Evolutionary conservation across 176 grass and related monocot genomes (phyloP).

Genomic region (Typha latifolia): DNA sequence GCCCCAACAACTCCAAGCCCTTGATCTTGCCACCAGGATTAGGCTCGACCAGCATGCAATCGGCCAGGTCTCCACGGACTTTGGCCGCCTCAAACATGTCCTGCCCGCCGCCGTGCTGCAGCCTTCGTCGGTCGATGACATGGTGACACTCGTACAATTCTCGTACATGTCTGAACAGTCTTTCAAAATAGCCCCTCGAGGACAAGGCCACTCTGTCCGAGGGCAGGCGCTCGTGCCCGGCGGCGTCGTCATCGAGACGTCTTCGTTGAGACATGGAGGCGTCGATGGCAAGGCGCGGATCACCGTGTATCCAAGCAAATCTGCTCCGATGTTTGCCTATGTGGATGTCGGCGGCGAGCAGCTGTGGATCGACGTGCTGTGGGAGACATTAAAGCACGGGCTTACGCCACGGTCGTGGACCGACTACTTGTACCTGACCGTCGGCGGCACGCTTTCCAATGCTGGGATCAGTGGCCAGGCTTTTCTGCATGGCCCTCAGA

Average conservation of each 20-base stretch:
- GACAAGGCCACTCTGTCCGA: conserved; percentile 36
- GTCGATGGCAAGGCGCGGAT: background rate
- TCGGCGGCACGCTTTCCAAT: conserved; percentile 69
- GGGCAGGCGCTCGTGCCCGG: conserved; percentile 29
- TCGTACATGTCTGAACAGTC: conserved; percentile 3
- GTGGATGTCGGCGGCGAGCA: conserved; percentile 73
- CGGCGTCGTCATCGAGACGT: conserved; percentile 17
- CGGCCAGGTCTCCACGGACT: background rate
- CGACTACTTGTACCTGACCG: conserved; percentile 55
- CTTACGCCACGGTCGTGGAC: conserved; percentile 43
- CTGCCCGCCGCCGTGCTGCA: background rate
- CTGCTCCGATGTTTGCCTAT: conserved; percentile 3
- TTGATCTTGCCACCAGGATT: background rate
- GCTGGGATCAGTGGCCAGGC: conserved; percentile 57
- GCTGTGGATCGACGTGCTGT: conserved; percentile 59
- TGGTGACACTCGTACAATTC: background rate
- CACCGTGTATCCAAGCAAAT: conserved; percentile 5
- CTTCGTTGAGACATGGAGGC: background rate
- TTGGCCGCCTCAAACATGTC: background rate
- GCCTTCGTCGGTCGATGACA: background rate
- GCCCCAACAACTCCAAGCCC: background rate
- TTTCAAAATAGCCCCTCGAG: conserved; percentile 32
- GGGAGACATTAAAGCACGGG: conserved; percentile 25
- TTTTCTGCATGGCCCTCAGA: conserved; percentile 48
- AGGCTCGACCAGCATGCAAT: background rate